A percentile compares a stretch with the other conserved stretches of the same genome.
Evolutionary conservation across 2,329 filamentous ascomycete species (phyloP).

Genomic region (Alternaria brassicae): DNA sequence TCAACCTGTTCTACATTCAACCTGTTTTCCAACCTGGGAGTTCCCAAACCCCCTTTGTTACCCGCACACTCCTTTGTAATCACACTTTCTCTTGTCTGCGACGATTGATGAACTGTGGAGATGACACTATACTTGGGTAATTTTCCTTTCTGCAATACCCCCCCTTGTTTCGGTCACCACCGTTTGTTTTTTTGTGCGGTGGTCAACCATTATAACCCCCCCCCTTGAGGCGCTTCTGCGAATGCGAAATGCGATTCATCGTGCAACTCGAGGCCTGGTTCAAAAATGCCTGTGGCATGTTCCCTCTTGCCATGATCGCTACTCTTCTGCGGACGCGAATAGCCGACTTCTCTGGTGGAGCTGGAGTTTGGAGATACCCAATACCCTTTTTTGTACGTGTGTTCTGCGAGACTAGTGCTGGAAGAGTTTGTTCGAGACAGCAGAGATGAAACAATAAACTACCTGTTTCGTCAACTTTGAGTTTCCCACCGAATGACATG

Average conservation of each 20-base stretch:
- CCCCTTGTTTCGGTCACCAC: constrained; percentile 9
- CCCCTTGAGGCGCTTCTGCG: constrained; percentile 8
- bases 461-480: background rate
- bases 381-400: constrained; percentile 20
- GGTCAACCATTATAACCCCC: background rate
- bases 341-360: constrained; percentile 47
- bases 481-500: background rate
- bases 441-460: background rate
- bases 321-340: constrained; percentile 9
- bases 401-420: background rate
- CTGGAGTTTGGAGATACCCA: constrained; percentile 52
- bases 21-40: constrained; percentile 22
- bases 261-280: background rate
- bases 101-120: constrained; percentile 36
- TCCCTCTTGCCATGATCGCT: constrained; percentile 12
- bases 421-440: background rate
- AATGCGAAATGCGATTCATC: constrained; percentile 2
- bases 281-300: constrained; percentile 17
- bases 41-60: constrained; percentile 15
- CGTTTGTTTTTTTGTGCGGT: constrained; percentile 8
- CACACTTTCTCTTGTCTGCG: constrained; percentile 33
- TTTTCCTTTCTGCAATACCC: constrained; percentile 3
- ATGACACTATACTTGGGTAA: constrained; percentile 11
- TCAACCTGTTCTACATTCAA: constrained; percentile 8
- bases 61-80: constrained; percentile 35